Evolutionary conservation across 1,284 basidiomycete genomes (phyloP), one percentile per base, ranked within the genome.

Genomic region (Pseudozyma sp.): DNA sequence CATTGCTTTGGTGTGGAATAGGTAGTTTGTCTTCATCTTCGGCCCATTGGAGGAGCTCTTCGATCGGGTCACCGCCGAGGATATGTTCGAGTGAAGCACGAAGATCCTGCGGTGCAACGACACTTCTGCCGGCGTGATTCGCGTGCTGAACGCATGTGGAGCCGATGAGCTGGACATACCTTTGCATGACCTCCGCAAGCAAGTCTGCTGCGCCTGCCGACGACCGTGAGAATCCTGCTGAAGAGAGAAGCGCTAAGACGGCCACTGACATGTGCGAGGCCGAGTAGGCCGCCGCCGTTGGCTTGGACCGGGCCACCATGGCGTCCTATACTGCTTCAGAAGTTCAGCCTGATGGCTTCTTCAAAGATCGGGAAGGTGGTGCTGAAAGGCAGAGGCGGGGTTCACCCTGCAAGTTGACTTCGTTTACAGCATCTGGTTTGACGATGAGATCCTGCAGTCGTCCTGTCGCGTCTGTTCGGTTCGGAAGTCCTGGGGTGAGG

Each of bases 21-120:
- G 13, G 12, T n/a, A 76, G 36, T 18, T 63, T 60, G 43, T 55
- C 71, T 55, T 80, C 78, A 14, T 75, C 66, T 54, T 77, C 61
- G 3, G 78, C 77, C 78, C 78, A 80, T 16, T 72, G 70, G 14
- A 70, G 56, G 40, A 80, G 56, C 44, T 80, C 78, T 49, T 70
- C 62, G 39, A 78, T 14, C 3, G 69, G 61, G 1, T 76, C 73
- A 0, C 66, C 76, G 18, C 78, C 78, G 44, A 80, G 56, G 18
- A 82, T 50, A 38, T 79, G 63, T 48, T 82, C 79, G 25, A 79
- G 52, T 0, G 70, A 68, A 8, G 64, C 70, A n/a, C 59, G 56
- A 6, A 79, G 59, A 34, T 82, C 80, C 40, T 75, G 74, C 21
- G 69, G 61, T 25, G 70, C 53, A 14, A 68, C 36, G 10, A 63